Conservation (phyloP, 2,329 filamentous ascomycete genomes). For the Phoma sp. region DNA sequence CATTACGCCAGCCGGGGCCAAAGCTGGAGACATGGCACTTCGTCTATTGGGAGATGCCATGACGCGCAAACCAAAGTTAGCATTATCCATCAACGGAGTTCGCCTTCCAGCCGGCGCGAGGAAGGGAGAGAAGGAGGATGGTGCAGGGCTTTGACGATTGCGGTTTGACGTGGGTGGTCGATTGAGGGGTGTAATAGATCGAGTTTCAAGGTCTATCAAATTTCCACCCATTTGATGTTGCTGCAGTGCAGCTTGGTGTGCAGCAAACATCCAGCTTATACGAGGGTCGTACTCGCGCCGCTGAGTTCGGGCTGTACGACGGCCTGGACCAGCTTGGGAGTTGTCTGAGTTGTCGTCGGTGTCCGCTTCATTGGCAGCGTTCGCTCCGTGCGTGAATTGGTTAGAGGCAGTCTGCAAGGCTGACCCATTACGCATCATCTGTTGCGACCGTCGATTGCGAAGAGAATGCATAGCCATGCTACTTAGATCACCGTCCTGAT, state of each 20-base stretch:
- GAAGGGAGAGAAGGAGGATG: slow-evolving; percentile 44
- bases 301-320: slow-evolving; percentile 29
- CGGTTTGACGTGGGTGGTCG: slow-evolving; percentile 49
- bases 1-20: slow-evolving; percentile 21
- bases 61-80: slow-evolving; percentile 31
- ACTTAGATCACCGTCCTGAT: slow-evolving; percentile 46
- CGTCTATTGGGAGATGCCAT: slow-evolving; percentile 42
- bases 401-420: slow-evolving; percentile 30
- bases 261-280: slow-evolving; percentile 51
- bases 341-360: slow-evolving; percentile 49
- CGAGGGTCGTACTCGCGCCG: slow-evolving; percentile 49
- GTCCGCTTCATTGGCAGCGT: slow-evolving; percentile 39
- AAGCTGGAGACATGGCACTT: slow-evolving; percentile 29
- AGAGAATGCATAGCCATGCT: slow-evolving; percentile 45
- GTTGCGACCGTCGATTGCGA: slow-evolving; percentile 43
- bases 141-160: slow-evolving; percentile 45
- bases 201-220: slow-evolving; percentile 45
- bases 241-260: slow-evolving; percentile 47
- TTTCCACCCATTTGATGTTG: slow-evolving; percentile 40
- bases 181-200: slow-evolving; percentile 47
- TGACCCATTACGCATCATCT: slow-evolving; percentile 40
- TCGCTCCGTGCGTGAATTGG: slow-evolving; percentile 34
- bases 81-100: slow-evolving; percentile 42
- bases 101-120: slow-evolving; percentile 42
- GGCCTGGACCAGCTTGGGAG: slow-evolving; percentile 39